Conservation (phyloP, 495 filamentous ascomycete genomes). For the Penicillium silybi region DNA sequence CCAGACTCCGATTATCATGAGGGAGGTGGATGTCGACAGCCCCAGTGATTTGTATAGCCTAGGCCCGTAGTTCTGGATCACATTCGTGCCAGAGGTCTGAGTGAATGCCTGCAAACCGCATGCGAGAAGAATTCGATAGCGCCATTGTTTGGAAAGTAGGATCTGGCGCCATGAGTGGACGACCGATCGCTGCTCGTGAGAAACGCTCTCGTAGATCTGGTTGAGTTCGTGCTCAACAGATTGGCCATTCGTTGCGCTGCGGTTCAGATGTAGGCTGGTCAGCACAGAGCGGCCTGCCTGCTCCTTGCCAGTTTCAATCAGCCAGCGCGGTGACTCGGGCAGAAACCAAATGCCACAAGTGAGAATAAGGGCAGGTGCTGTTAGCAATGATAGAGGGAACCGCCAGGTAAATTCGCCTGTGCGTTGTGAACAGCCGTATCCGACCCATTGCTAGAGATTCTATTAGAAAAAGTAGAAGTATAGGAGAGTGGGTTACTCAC, state of each 20-base stretch:
- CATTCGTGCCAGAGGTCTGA: conserved; percentile 49
- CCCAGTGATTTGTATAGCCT: conserved; percentile 47
- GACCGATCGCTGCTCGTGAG: conserved; percentile 31
- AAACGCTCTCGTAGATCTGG: conserved; percentile 43
- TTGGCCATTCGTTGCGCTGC: conserved; percentile 38
- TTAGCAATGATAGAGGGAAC: conserved; percentile 53
- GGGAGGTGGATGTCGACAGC: conserved; percentile 40
- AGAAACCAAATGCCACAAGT: conserved; percentile 48
- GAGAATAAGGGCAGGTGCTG: conserved; percentile 47
- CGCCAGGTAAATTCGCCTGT: conserved; percentile 49
- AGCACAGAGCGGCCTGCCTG: conserved; percentile 42
- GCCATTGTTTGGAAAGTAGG: conserved; percentile 38
- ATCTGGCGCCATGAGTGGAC: conserved; percentile 42
- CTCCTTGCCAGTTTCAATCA: conserved; percentile 48
- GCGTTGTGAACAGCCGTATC: conserved; percentile 50
- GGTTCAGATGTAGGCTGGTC: conserved; percentile 35
- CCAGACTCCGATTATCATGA: conserved; percentile 52
- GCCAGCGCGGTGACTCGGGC: conserved; percentile 54
- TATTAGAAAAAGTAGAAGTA: background rate
- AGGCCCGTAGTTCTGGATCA: conserved; percentile 51
- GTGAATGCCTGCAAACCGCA: conserved; percentile 52
- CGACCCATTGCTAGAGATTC: conserved; percentile 40
- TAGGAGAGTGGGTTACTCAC: conserved; percentile 31
- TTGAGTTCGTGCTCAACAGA: conserved; percentile 43
- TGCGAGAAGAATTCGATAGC: conserved; percentile 47